These are phyloP conservation scores for Aureobasidium sp. DNA, from an alignment of 2,329 filamentous ascomycete genomes.

Conservation along the genomic window DNA sequence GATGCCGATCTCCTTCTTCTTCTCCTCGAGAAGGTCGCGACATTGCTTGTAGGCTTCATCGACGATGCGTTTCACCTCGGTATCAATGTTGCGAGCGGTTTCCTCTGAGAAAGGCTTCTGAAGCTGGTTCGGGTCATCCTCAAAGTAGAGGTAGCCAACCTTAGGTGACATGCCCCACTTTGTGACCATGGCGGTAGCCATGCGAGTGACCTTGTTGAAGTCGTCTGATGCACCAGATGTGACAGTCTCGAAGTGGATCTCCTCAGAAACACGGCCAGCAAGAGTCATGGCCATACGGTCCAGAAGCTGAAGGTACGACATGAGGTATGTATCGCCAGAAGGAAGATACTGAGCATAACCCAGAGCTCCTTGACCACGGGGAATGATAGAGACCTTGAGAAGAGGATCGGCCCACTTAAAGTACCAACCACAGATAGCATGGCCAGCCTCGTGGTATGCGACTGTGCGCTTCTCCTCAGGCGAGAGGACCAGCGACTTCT, in stretches of 20 bases:
- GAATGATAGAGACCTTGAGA: slow-evolving; percentile 97
- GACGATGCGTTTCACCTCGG: slow-evolving; percentile 84
- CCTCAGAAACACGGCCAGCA: slow-evolving; percentile 88
- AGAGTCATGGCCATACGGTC: slow-evolving; percentile 99
- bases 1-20: slow-evolving; percentile 80
- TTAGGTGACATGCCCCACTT: slow-evolving; percentile 97
- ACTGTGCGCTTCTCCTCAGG: slow-evolving; percentile 93
- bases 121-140: slow-evolving; percentile 69
- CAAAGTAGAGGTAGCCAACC: slow-evolving; percentile 84
- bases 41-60: slow-evolving; percentile 91
- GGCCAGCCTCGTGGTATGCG: slow-evolving; percentile 95
- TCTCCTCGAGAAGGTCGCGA: slow-evolving; percentile 70
- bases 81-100: slow-evolving; percentile 85
- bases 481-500: slow-evolving; percentile 89
- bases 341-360: slow-evolving; percentile 98
- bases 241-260: slow-evolving; percentile 93
- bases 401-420: slow-evolving; percentile 94
- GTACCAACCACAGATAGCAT: slow-evolving; percentile 98
- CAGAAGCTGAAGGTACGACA: slow-evolving; percentile 94
- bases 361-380: slow-evolving; percentile 83
- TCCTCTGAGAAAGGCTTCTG: slow-evolving; percentile 95
- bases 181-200: slow-evolving; percentile 98
- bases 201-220: slow-evolving; percentile 94
- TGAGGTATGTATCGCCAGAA: slow-evolving; percentile 81
- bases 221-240: slow-evolving; percentile 93